These are phyloP conservation scores for Lasiosphaeria ovina DNA, from an alignment of 495 filamentous ascomycete species.

Conservation along the genomic window DNA sequence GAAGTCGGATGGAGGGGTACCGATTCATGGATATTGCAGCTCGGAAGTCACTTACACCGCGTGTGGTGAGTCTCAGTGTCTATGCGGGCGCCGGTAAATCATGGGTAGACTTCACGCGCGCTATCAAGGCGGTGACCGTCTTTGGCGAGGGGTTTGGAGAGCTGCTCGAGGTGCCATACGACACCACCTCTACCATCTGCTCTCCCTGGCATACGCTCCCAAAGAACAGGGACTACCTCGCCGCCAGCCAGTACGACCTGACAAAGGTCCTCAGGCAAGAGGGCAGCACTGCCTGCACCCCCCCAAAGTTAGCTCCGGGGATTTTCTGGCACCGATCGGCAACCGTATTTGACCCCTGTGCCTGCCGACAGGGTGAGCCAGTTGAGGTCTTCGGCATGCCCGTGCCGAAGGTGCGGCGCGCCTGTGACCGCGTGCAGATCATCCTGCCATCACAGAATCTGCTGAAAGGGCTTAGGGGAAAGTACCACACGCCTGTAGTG, in stretches of 20 bases:
- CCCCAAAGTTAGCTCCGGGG: slow-evolving; percentile 8
- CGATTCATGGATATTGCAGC: slow-evolving; percentile 13
- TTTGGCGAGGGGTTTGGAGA: slow-evolving; percentile 17
- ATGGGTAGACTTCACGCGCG: slow-evolving; percentile 16
- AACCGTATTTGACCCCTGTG: background rate
- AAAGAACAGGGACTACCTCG: slow-evolving; percentile 9
- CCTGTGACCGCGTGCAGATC: background rate
- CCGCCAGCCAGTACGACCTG: slow-evolving; percentile 9
- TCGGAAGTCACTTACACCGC: slow-evolving; percentile 2
- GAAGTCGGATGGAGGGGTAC: slow-evolving; percentile 13
- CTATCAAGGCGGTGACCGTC: slow-evolving; percentile 9
- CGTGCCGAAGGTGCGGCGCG: background rate
- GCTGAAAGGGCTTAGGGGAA: slow-evolving; percentile 11
- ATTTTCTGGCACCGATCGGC: slow-evolving; percentile 6
- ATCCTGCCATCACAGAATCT: background rate
- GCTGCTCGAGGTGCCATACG: background rate
- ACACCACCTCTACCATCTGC: background rate
- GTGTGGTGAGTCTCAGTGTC: background rate
- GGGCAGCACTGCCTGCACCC: slow-evolving; percentile 4
- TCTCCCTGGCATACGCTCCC: slow-evolving; percentile 4
- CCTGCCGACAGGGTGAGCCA: background rate
- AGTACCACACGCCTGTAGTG: slow-evolving; percentile 3
- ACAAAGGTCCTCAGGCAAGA: slow-evolving; percentile 7
- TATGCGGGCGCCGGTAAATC: slow-evolving; percentile 14
- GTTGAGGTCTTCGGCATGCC: background rate